Conservation (phyloP, 1,284 basidiomycete species). For the Microbotryum silenes-acaulis region DNA sequence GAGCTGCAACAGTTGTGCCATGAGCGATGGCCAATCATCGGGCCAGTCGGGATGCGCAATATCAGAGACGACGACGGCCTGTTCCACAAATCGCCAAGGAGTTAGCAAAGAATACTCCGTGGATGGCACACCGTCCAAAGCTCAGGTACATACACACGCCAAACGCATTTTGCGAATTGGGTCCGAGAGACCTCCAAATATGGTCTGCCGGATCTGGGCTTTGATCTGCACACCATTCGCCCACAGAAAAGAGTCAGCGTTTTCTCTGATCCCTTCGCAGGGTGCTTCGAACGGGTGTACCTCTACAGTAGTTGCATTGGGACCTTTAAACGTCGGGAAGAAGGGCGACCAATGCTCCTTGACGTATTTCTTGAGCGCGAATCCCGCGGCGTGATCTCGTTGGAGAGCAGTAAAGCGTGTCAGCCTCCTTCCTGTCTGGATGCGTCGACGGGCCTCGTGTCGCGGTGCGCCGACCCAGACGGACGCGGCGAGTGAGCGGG, state of each 20-base stretch:
- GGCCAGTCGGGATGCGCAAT: slow-evolving; percentile 89
- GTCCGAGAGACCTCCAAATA: slow-evolving; percentile 77
- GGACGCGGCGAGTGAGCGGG: slow-evolving; percentile 11
- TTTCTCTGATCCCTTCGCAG: not conserved
- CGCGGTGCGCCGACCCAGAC: not conserved
- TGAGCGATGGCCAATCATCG: slow-evolving; percentile 78
- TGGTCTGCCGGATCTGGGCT: slow-evolving; percentile 59
- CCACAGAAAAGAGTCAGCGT: not conserved
- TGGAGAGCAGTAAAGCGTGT: slow-evolving; percentile 4
- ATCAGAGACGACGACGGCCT: slow-evolving; percentile 75
- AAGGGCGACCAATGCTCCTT: slow-evolving; percentile 76
- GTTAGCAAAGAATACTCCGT: not conserved
- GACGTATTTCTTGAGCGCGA: slow-evolving; percentile 77
- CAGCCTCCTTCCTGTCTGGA: not conserved
- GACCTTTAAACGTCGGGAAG: slow-evolving; percentile 64
- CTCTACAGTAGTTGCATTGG: slow-evolving; percentile 51
- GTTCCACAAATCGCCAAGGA: not conserved
- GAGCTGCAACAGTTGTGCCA: slow-evolving; percentile 61
- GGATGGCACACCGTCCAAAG: not conserved
- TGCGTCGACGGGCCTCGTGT: not conserved
- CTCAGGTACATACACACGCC: slow-evolving; percentile 54
- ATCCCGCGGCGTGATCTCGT: slow-evolving; percentile 62
- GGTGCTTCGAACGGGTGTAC: slow-evolving; percentile 3
- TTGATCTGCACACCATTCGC: slow-evolving; percentile 53
- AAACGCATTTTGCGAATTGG: slow-evolving; percentile 72